phyloP scores from a whole-genome alignment of 768 basidiomycete genomes.

The Agrocybe praecox region DNA sequence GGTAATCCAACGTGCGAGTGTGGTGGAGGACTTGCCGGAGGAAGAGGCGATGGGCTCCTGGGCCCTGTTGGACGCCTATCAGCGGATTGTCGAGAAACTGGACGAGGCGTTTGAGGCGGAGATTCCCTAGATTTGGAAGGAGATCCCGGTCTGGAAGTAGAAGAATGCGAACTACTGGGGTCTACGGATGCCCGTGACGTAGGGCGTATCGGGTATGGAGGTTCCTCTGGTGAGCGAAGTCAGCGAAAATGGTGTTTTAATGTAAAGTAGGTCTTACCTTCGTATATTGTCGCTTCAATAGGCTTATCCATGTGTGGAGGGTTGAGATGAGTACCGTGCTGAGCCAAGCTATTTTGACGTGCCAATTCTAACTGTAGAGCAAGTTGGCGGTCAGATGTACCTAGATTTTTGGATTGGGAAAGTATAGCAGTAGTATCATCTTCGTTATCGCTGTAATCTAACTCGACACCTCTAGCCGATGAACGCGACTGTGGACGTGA shows the following conservation, averaged over 20 bases:
- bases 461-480: constrained; percentile 40
- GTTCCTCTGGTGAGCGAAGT: constrained; percentile 51
- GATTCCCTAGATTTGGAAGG: constrained; percentile 35
- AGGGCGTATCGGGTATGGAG: constrained; percentile 55
- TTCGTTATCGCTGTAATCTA: constrained; percentile 46
- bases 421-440: constrained; percentile 44
- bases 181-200: constrained; percentile 55
- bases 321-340: constrained; percentile 50
- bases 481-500: constrained; percentile 30
- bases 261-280: constrained; percentile 51
- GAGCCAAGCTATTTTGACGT: constrained; percentile 80
- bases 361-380: constrained; percentile 81
- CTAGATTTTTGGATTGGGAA: constrained; percentile 41
- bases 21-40: constrained; percentile 40
- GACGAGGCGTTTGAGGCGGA: constrained; percentile 40
- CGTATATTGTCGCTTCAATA: constrained; percentile 73
- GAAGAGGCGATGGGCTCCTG: constrained; percentile 73
- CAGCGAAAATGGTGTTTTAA: neutral
- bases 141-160: constrained; percentile 50
- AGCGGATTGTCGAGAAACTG: constrained; percentile 47
- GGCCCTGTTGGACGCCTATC: constrained; percentile 74
- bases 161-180: constrained; percentile 41
- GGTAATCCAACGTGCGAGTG: constrained; percentile 34
- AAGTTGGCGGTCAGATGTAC: constrained; percentile 77
- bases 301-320: constrained; percentile 45